phyloP scores from a whole-genome alignment of 345 rosid species.

The Eucalyptus dawsonii region DNA sequence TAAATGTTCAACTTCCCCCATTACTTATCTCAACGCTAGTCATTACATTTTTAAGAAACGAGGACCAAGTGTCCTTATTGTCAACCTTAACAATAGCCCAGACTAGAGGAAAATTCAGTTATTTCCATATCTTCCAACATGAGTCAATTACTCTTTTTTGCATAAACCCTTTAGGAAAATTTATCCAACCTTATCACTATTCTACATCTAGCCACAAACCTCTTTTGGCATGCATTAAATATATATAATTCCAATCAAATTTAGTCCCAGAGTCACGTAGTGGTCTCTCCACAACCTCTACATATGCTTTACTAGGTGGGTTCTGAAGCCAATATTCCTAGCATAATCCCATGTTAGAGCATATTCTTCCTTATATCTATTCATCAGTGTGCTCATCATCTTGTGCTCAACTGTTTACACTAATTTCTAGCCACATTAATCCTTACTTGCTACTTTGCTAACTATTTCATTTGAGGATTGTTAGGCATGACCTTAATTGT shows the following conservation, averaged over 20 bases:
- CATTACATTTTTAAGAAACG: no score
- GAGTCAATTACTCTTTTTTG: not conserved
- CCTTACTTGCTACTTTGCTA: not conserved
- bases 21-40: not conserved
- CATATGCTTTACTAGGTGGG: not conserved
- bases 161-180: not conserved
- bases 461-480: not conserved
- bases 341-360: not conserved
- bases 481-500: not conserved
- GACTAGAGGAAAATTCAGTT: not conserved
- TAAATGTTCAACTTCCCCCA: not conserved
- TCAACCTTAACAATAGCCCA: not conserved
- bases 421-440: not conserved
- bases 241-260: not conserved
- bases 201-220: not conserved
- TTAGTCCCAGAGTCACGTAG: not conserved
- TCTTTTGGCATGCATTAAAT: not conserved
- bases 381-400: not conserved
- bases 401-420: not conserved
- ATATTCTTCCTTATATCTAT: not conserved
- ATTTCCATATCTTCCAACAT: not conserved
- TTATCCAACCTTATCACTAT: not conserved
- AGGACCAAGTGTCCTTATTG: not conserved
- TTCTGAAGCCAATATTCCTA: not conserved
- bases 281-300: not conserved